phyloP scores from a whole-genome alignment of 129 eudicot genomes.

The Flaveria bidentis region DNA sequence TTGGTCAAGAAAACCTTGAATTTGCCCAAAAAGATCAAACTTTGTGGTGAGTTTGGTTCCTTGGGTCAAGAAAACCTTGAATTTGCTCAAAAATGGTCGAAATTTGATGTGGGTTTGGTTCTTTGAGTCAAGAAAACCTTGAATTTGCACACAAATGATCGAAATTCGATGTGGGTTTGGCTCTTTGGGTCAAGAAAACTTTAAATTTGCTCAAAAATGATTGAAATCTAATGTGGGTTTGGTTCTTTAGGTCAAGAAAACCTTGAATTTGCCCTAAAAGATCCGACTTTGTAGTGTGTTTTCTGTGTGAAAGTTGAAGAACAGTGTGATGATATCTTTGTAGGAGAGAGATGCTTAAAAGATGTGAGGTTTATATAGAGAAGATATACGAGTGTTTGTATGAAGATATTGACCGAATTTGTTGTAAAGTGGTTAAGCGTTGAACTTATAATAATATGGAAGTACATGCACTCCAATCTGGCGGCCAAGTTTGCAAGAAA shows the following conservation, averaged over 20 bases:
- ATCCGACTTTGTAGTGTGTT: not conserved
- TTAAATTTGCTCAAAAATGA: not conserved
- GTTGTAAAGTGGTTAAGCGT: not conserved
- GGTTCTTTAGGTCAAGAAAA: conserved; percentile 5
- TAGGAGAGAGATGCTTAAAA: not conserved
- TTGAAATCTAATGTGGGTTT: conserved; percentile 3
- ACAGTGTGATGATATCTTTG: not conserved
- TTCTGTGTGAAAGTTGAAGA: not conserved
- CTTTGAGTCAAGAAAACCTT: not conserved
- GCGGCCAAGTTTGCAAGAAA: not conserved
- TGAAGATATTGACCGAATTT: conserved; percentile 1
- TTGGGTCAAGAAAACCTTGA: not conserved
- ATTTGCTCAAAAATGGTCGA: not conserved
- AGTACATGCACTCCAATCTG: not conserved
- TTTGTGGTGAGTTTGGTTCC: not conserved
- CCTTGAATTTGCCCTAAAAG: not conserved
- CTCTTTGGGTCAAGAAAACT: not conserved
- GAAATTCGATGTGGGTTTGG: not conserved
- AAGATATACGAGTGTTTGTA: not conserved
- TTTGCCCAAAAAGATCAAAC: not conserved
- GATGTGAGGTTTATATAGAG: not conserved
- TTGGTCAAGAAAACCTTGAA: not conserved
- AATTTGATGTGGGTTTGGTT: not conserved
- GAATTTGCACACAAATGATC: not conserved
- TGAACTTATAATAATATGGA: not conserved